Evolutionary conservation across 768 basidiomycete genomes (phyloP), one percentile per base, ranked within the genome.

Genomic region (Lyophyllum decastes): DNA sequence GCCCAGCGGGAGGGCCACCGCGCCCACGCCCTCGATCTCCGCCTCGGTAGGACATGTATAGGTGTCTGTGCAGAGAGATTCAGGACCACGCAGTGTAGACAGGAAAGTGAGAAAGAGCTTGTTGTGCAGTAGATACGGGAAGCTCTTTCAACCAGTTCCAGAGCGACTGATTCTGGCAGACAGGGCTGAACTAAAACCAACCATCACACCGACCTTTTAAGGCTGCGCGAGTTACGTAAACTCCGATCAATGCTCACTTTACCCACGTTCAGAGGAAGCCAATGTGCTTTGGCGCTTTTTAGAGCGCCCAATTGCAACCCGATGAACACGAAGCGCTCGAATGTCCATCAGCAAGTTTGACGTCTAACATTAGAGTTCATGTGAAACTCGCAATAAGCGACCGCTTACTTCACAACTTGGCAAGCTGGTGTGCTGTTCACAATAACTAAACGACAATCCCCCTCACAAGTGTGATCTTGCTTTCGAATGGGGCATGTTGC

Each of bases 11-110:
- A n/a, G 71, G 61, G 14, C 73, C 70, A n/a, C 70, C 65, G 24
- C 67, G 65, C 14, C 78, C 77, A 30, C 75, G 69, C 12, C 76
- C 81, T 65, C 80, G 70, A 25, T 67, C 58, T 26, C 22, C 38
- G 27, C 66, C 71, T 61, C 69, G 64, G 27, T 72, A 53, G 26
- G 71, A 58, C 73, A 72, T 75, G 9, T 54, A 25, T 55, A 30
- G 8, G 49, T 57, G 43, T 38, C n/a, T 43, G 21, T 46, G 40
- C 45, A 55, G 48, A 45, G 43, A 41, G 43, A 52, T 43, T 58
- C 10, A 52, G 45, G 12, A 52, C 19, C 35, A 54, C 24, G 25
- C 40, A 41, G 17, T 35, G 12, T 25, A 43, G 24, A 49, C 24
- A 52, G 7, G 41, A 48, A 22, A 24, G 27, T n/a, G 38, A 54